phyloP scores from a whole-genome alignment of 805 yeast genomes.

The Starmerella sp. region DNA sequence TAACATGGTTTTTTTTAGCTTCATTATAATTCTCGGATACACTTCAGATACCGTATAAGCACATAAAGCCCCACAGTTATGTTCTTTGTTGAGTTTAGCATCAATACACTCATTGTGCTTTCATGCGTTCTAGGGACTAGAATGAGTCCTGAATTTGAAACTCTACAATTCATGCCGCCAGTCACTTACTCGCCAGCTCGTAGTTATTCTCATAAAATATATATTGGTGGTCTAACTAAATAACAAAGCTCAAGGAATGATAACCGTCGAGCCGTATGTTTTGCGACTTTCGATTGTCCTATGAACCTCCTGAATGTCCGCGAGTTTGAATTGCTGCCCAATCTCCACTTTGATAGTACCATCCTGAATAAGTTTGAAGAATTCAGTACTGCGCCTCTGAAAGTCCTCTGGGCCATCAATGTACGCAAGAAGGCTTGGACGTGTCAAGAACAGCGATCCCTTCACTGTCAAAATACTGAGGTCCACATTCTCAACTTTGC shows the following conservation, averaged over 20 bases:
- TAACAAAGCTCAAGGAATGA: background rate
- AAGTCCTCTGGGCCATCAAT: conserved; percentile 30
- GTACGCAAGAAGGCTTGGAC: conserved; percentile 56
- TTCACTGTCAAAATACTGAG: conserved; percentile 43
- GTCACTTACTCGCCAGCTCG: no score
- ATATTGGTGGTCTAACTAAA: no score
- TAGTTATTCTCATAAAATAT: no score
- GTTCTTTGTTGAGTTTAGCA: no score
- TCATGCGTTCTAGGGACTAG: no score
- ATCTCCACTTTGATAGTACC: conserved; percentile 35
- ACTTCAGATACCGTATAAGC: no score
- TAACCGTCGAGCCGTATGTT: conserved; percentile 45
- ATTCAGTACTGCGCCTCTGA: conserved; percentile 9
- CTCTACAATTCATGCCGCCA: no score
- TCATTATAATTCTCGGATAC: no score
- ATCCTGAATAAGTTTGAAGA: conserved; percentile 27
- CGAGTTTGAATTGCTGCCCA: conserved; percentile 42
- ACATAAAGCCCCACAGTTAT: no score
- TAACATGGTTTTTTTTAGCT: no score
- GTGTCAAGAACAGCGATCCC: conserved; percentile 43
- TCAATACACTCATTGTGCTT: no score
- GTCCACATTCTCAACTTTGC: conserved; percentile 61
- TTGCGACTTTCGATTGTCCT: conserved; percentile 48
- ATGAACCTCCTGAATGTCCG: conserved; percentile 51
- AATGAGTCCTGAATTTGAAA: no score